Base-by-base conservation (phyloP, 148 eudicot species). In the Cornus controversa region DNA sequence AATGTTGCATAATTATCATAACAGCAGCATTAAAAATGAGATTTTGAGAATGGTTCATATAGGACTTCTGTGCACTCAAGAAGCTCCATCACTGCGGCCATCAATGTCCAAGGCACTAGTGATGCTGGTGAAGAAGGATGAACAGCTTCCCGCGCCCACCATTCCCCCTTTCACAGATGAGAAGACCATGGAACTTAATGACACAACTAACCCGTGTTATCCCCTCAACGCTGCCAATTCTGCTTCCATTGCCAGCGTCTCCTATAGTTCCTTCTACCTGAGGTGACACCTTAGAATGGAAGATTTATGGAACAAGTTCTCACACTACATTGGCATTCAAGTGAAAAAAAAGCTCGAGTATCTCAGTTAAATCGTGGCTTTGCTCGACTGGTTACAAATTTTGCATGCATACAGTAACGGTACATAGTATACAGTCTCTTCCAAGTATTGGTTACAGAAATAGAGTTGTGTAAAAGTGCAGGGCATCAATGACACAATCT, bases 1-100 rank as follows among this genome's bases (percentile, higher is more conserved):
- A 15, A 79, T 68, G 80, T 36, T 84, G 66, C 74, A 86, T 57
- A 66, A 77, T 64, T 66, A 74, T 63, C 76, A 77, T 9, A 75
- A 78, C 63, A 64, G 24, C 65, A 82, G 57, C 65, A 47, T 72
- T 1, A 82, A 70, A 47, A 67, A 81, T 6, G 94, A 87, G 73
- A 77, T 80, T 9, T 10, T 42, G 18, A 84, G 89, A 82, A 85
- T 82, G 37, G 63, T 89, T 57, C 92, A 91, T 72, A 74, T 87
- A 74, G 92, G 90, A 53, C 90, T 87, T 28, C 69, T 86, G 57
- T 89, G 94, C 86, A 86, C 86, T 66, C 90, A 89, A 72, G 90
- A 89, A 80, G 81, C 74, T 69, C 84, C 91, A 11, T 77, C 88
- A 0, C 70, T 90, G 58, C 78, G 91, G 58, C 97, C 94, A 42